Evolutionary conservation across 768 basidiomycete genomes (phyloP).

Genomic region (Terana coerulea): DNA sequence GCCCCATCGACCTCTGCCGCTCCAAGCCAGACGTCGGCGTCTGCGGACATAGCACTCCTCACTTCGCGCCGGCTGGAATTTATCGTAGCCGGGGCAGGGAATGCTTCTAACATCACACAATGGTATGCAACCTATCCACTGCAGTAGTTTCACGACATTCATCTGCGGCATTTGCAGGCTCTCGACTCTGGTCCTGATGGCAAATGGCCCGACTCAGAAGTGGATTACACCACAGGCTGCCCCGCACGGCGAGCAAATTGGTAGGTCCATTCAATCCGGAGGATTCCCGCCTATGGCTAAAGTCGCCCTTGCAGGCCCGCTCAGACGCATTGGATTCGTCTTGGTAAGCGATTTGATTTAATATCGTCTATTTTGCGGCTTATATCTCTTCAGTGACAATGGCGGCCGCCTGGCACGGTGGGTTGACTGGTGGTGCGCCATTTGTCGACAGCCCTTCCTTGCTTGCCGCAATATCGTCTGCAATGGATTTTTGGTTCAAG

Average conservation of each 20-base stretch:
- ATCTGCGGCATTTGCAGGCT: slow-evolving; percentile 35
- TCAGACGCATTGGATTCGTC: slow-evolving; percentile 34
- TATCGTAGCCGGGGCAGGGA: slow-evolving; percentile 33
- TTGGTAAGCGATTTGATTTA: slow-evolving; percentile 37
- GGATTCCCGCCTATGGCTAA: neutral
- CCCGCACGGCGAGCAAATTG: slow-evolving; percentile 61
- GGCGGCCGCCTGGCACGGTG: slow-evolving; percentile 57
- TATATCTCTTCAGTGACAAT: slow-evolving; percentile 39
- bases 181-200: slow-evolving; percentile 37
- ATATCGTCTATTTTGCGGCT: neutral
- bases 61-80: slow-evolving; percentile 36
- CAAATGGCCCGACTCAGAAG: slow-evolving; percentile 51
- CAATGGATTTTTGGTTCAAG: slow-evolving; percentile 61
- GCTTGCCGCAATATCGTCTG: slow-evolving; percentile 38
- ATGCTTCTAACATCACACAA: slow-evolving; percentile 28
- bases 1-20: neutral
- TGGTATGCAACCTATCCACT: neutral
- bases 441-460: slow-evolving; percentile 40
- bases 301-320: slow-evolving; percentile 21
- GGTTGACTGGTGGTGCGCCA: slow-evolving; percentile 34
- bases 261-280: slow-evolving; percentile 38
- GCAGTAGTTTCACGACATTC: neutral
- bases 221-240: slow-evolving; percentile 65
- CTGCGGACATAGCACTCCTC: slow-evolving; percentile 31
- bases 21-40: neutral